phyloP scores from a whole-genome alignment of 495 filamentous ascomycete genomes.

The Aspergillus cavernicola region DNA sequence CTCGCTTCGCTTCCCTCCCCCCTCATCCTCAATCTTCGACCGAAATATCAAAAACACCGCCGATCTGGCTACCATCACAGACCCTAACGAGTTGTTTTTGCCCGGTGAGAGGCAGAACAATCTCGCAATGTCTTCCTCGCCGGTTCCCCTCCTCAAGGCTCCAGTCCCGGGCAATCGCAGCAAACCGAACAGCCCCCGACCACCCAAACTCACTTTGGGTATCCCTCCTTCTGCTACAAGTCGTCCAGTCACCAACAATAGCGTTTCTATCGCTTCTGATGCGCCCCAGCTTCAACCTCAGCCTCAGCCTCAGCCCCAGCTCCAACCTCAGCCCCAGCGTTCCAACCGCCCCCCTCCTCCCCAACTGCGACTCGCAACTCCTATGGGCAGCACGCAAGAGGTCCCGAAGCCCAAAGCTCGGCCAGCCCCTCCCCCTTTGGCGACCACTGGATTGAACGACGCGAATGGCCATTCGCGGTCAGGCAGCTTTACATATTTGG shows the following conservation, averaged over 20 bases:
- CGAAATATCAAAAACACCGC: constrained; percentile 18
- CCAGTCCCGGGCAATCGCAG: constrained; percentile 72
- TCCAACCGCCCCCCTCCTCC: constrained; percentile 58
- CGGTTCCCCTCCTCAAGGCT: constrained; percentile 75
- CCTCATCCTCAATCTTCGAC: neutral
- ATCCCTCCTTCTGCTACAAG: constrained; percentile 81
- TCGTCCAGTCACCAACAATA: constrained; percentile 57
- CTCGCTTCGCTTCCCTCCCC: constrained; percentile 13
- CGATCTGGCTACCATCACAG: constrained; percentile 43
- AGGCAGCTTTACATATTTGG: constrained; percentile 69
- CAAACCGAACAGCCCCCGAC: constrained; percentile 51
- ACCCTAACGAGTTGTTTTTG: constrained; percentile 48
- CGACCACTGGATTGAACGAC: constrained; percentile 61
- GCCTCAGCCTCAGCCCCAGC: constrained; percentile 23
- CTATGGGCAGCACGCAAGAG: constrained; percentile 66
- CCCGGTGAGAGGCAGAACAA: constrained; percentile 45
- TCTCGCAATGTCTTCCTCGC: constrained; percentile 67
- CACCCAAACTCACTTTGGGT: constrained; percentile 78
- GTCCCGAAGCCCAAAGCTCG: constrained; percentile 59
- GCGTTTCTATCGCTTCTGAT: constrained; percentile 28
- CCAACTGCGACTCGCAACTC: constrained; percentile 75
- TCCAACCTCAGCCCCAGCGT: constrained; percentile 30
- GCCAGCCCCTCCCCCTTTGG: constrained; percentile 47
- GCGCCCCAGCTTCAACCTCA: constrained; percentile 18
- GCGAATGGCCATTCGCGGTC: constrained; percentile 72